phyloP scores from a whole-genome alignment of 805 yeast genomes.

The Lachancea mirantina region DNA sequence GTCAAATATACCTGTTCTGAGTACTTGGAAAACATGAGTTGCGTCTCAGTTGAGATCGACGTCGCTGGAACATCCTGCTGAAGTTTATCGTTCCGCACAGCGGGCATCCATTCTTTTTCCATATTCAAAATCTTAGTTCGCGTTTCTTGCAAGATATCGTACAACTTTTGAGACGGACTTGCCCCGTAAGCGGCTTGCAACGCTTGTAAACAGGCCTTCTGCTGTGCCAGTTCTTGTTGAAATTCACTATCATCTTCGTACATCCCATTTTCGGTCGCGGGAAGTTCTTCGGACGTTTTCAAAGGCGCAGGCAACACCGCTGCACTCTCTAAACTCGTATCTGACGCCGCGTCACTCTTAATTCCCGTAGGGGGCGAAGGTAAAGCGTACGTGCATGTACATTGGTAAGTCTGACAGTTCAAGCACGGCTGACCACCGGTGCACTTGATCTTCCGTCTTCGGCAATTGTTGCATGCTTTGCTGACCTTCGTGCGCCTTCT shows the following conservation, averaged over 20 bases:
- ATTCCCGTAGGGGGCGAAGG: slow-evolving; percentile 3
- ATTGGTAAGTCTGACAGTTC: slow-evolving; percentile 26
- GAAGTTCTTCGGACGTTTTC: neutral
- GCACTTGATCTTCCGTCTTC: slow-evolving; percentile 30
- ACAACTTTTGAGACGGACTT: slow-evolving; percentile 1
- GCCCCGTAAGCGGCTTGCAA: neutral
- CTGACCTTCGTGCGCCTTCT: slow-evolving; percentile 16
- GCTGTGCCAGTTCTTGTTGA: slow-evolving; percentile 12
- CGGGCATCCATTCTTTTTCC: slow-evolving; percentile 18
- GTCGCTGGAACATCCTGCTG: neutral
- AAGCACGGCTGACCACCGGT: slow-evolving; percentile 30
- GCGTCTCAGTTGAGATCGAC: slow-evolving; percentile 22
- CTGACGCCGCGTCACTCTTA: neutral
- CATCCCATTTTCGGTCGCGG: slow-evolving; percentile 12
- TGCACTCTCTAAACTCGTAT: neutral
- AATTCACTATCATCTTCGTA: slow-evolving; percentile 19
- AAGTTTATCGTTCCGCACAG: slow-evolving; percentile 11
- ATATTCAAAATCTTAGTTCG: slow-evolving; percentile 14
- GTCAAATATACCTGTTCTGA: slow-evolving; percentile 20
- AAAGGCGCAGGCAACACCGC: slow-evolving; percentile 1
- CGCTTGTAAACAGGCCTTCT: slow-evolving; percentile 3
- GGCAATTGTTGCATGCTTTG: slow-evolving; percentile 29
- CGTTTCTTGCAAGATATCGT: slow-evolving; percentile 13
- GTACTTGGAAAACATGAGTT: slow-evolving; percentile 24
- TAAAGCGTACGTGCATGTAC: slow-evolving; percentile 21